Evolutionary conservation across 352 stramenopile genomes (phyloP).

Genomic region (Phytophthora constricta): DNA sequence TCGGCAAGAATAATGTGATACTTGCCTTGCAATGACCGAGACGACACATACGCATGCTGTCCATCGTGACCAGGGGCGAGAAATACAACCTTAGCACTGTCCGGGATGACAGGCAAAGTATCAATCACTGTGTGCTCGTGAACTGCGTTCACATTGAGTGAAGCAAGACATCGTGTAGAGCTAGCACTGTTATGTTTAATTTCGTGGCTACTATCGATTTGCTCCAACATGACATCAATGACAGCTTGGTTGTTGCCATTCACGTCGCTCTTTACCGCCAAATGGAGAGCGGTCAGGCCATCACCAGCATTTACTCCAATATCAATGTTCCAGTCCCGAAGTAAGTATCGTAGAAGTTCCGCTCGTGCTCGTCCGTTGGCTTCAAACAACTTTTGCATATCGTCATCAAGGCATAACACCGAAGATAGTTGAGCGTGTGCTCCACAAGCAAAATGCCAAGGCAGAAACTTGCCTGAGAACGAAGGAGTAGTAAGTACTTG

Average conservation of each 20-base stretch:
- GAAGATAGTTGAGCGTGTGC: slow-evolving; percentile 44
- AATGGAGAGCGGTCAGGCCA: slow-evolving; percentile 51
- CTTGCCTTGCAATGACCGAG: slow-evolving; percentile 46
- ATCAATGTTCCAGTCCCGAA: background rate
- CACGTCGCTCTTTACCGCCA: slow-evolving; percentile 58
- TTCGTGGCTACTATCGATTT: too few relatives aligned
- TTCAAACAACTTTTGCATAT: slow-evolving; percentile 46
- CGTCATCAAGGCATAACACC: slow-evolving; percentile 55
- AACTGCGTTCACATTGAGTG: slow-evolving; percentile 54
- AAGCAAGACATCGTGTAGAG: background rate
- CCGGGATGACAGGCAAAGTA: slow-evolving; percentile 38
- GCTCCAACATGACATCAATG: slow-evolving; percentile 56
- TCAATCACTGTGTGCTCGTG: slow-evolving; percentile 69
- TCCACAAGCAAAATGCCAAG: slow-evolving; percentile 74
- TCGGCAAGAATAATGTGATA: slow-evolving; percentile 67
- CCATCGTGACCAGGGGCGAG: slow-evolving; percentile 12
- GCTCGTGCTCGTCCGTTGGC: slow-evolving; percentile 50
- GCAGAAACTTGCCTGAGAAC: slow-evolving; percentile 45
- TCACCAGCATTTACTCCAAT: slow-evolving; percentile 37
- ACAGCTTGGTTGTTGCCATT: slow-evolving; percentile 53
- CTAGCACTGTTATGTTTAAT: too few relatives aligned
- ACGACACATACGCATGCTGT: slow-evolving; percentile 52
- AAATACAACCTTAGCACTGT: slow-evolving; percentile 31
- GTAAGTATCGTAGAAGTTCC: slow-evolving; percentile 38
- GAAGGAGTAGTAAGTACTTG: slow-evolving; percentile 43